phyloP scores from a whole-genome alignment of 345 rosid genomes.

The Heritiera fomes region DNA sequence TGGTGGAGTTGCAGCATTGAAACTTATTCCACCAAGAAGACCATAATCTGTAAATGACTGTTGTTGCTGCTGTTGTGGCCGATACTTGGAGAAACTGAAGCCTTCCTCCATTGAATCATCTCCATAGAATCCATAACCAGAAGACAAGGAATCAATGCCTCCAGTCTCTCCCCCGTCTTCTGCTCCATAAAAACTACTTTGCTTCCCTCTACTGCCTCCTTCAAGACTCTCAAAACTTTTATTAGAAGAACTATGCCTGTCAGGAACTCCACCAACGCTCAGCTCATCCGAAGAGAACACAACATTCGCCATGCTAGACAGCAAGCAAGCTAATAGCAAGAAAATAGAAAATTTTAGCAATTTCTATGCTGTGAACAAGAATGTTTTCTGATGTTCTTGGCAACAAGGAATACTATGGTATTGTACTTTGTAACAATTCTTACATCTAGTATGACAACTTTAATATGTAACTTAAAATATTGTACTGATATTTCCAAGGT shows the following conservation, averaged over 20 bases:
- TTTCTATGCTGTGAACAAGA: neutral
- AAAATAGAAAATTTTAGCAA: neutral
- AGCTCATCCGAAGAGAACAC: constrained; percentile 15
- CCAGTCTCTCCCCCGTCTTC: constrained; percentile 25
- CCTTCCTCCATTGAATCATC: constrained; percentile 18
- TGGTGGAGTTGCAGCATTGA: constrained; percentile 31
- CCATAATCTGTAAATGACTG: constrained; percentile 23
- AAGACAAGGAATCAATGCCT: constrained; percentile 15
- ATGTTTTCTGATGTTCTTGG: neutral
- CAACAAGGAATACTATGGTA: neutral
- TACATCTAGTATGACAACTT: neutral
- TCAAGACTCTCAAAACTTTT: constrained; percentile 10
- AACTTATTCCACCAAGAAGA: constrained; percentile 27
- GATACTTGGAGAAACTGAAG: constrained; percentile 20
- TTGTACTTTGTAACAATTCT: neutral
- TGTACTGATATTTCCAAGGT: neutral
- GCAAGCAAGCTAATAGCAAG: neutral
- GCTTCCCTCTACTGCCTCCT: neutral
- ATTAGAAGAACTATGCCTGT: constrained; percentile 26
- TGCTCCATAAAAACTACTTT: constrained; percentile 12
- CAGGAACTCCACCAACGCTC: constrained; percentile 21
- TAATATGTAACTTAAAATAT: neutral
- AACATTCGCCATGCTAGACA: constrained; percentile 24
- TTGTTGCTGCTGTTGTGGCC: constrained; percentile 23
- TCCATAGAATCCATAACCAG: constrained; percentile 28